These are phyloP conservation scores for Trichoderma erinaceum DNA, from an alignment of 495 filamentous ascomycete genomes.

Conservation along the genomic window DNA sequence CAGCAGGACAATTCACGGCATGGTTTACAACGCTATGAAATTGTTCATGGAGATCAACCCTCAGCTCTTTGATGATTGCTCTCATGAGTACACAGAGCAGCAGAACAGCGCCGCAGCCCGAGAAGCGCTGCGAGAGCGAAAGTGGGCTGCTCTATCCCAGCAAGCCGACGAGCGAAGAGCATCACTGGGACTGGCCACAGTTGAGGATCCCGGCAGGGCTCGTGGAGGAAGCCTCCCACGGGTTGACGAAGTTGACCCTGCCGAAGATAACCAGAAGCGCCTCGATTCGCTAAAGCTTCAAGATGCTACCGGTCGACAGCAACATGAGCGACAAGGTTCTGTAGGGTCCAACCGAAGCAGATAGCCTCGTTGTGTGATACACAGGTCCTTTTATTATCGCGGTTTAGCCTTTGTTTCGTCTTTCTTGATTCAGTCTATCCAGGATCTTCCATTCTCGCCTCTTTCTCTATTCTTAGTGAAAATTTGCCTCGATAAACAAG, in stretches of 20 bases:
- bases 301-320: slow-evolving; percentile 49
- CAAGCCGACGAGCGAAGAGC: slow-evolving; percentile 59
- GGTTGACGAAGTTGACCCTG: slow-evolving; percentile 60
- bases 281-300: slow-evolving; percentile 79
- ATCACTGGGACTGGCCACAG: slow-evolving; percentile 29
- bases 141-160: slow-evolving; percentile 82
- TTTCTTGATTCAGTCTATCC: neutral
- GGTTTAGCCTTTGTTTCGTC: neutral
- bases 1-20: slow-evolving; percentile 90
- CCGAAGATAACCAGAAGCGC: slow-evolving; percentile 75
- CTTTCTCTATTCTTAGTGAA: neutral
- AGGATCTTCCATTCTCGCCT: neutral
- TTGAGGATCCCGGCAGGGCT: slow-evolving; percentile 32
- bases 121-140: slow-evolving; percentile 65
- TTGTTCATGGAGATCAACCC: slow-evolving; percentile 99
- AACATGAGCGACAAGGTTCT: slow-evolving; percentile 48
- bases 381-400: neutral
- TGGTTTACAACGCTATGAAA: slow-evolving; percentile 99
- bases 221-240: slow-evolving; percentile 39
- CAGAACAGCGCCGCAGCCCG: slow-evolving; percentile 81
- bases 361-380: slow-evolving; percentile 23
- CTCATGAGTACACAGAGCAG: slow-evolving; percentile 94
- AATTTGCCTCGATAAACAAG: neutral
- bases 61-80: slow-evolving; percentile 96
- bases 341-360: slow-evolving; percentile 45